phyloP scores from a whole-genome alignment of 176 grass and related monocot genomes.

The Zea mays region Zm-B73-REFERENCE-NAM-5.0 NC_050096.1:217016501-217017000 shows the following conservation, averaged over 20 bases:
- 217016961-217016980: slow-evolving; percentile 14
- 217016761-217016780: slow-evolving; percentile 26
- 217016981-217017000: not conserved
- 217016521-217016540: not conserved
- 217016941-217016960: slow-evolving; percentile 27
- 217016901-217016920: slow-evolving; percentile 94
- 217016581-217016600: slow-evolving; percentile 73
- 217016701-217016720: slow-evolving; percentile 13
- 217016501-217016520: slow-evolving; percentile 72
- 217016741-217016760: slow-evolving; percentile 5
- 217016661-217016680: slow-evolving; percentile 31
- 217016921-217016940: slow-evolving; percentile 28
- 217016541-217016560: not conserved
- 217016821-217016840: slow-evolving; percentile 73
- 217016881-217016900: slow-evolving; percentile 84
- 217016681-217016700: slow-evolving; percentile 28
- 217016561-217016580: not conserved
- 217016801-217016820: slow-evolving; percentile 13
- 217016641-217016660: slow-evolving; percentile 77
- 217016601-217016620: slow-evolving; percentile 93
- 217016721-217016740: not conserved
- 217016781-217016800: slow-evolving; percentile 27
- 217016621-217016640: slow-evolving; percentile 92
- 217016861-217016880: slow-evolving; percentile 92
- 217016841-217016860: slow-evolving; percentile 87